Evolutionary conservation across 805 yeast genomes (phyloP), one percentile per base, ranked within the genome.

Genomic region (Zygosaccharomyces siamensis): DNA sequence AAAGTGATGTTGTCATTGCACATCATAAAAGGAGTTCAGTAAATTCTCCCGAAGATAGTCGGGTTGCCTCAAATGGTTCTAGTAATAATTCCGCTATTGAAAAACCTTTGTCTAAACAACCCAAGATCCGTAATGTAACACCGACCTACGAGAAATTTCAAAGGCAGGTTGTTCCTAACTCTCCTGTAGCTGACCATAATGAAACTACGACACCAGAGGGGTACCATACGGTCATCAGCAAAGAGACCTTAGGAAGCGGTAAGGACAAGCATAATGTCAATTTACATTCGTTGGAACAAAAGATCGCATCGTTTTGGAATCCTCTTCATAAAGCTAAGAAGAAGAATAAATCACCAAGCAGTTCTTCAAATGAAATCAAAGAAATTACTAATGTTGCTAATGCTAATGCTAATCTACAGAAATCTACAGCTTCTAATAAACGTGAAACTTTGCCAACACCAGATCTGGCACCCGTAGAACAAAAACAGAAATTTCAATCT

Each of bases 1-100:
- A 86, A 62, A 78, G 78, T 50, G 78, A 80, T 47, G 67, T 80
- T 3, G 54, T 53, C 37, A 50, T 51, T 48, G 64, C 63, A 38
- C 51, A 43, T 41, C 50, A 45, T 45, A 52, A 44, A 23, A 36
- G 43, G n/a, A 50, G 30, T 59, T 62, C 48, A 52, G 57, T n/a
- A 42, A 54, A 41, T 21, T 38, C 8, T 39, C 51, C 33, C 39
- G 51, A 16, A 32, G 32, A 45, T 35, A 42, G 38, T 12, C 39
- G 44, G 16, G 35, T 48, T 4, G 14, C 43, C 7, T 39, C 39
- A 12, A 31, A 35, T 30, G 37, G 37, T 12, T 27, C 37, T 21
- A n/a, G 27, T 11, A 37, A 45, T 11, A 28, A 10, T 6, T 28
- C 43, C 16, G 7, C 48, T 12, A 26, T 26, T 14, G 41, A 41